phyloP scores from a whole-genome alignment of 441 rosid genomes.

The Aleurites moluccanus region DNA sequence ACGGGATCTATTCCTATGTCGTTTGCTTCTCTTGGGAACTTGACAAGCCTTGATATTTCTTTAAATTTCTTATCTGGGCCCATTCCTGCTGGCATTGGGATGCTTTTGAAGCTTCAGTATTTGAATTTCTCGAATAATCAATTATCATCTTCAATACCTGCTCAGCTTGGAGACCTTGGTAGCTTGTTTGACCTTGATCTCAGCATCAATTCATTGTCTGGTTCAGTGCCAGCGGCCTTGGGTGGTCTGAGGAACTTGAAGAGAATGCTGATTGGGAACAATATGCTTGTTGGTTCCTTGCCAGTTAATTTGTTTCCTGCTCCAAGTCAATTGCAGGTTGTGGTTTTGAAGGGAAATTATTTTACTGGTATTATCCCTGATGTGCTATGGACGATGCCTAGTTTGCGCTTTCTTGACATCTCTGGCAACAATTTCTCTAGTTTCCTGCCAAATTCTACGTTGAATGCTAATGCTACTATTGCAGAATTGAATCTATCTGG shows the following conservation, averaged over 20 bases:
- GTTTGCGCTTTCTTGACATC: conserved; percentile 61
- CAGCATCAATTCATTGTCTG: conserved; percentile 69
- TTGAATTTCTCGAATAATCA: conserved; percentile 75
- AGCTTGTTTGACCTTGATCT: conserved; percentile 80
- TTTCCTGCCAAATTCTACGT: conserved; percentile 45
- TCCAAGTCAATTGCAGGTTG: conserved; percentile 49
- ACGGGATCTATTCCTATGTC: conserved; percentile 66
- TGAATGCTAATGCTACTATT: conserved; percentile 34
- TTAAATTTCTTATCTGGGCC: conserved; percentile 62
- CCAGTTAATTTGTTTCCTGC: conserved; percentile 47
- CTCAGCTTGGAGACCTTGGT: conserved; percentile 59
- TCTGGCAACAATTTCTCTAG: conserved; percentile 84
- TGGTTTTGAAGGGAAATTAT: conserved; percentile 51
- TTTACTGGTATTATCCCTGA: conserved; percentile 62
- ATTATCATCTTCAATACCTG: conserved; percentile 63
- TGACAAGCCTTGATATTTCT: conserved; percentile 67
- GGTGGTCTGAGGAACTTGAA: conserved; percentile 53
- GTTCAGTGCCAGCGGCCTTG: conserved; percentile 68
- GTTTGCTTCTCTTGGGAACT: conserved; percentile 49
- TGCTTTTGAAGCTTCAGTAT: conserved; percentile 44
- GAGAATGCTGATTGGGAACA: conserved; percentile 58
- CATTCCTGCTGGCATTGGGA: conserved; percentile 57
- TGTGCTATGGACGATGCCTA: conserved; percentile 53
- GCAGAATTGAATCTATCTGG: conserved; percentile 59
- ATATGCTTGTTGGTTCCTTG: conserved; percentile 51